Base-by-base conservation (phyloP, 371 early-diverging fungal genomes). In the Apophysomyces trapeziformis region DNA sequence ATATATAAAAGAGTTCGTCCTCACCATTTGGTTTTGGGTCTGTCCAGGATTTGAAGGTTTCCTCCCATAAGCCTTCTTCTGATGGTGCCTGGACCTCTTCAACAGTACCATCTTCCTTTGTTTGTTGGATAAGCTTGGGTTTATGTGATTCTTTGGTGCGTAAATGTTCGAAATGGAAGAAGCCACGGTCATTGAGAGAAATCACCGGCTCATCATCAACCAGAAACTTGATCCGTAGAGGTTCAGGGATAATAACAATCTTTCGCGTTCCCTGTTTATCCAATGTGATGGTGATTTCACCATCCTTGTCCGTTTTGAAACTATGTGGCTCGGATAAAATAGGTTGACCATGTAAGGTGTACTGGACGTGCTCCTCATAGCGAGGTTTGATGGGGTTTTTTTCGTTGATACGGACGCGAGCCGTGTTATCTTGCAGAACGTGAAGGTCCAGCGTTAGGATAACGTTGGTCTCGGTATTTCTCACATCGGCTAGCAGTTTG, bases 11-110 rank as follows among this genome's bases (percentile, higher is more conserved):
- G 59, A 8, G 8, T 21, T 16, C n/a, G 9, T 43, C 18, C 61
- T 44, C 79, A 90, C 92, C 99, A 71, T 90, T 82, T 1, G 97
- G 97, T 77, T 97, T 98, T 38, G 89, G 83, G 75, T 99, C 99
- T 4, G 87, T 88, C 83, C 90, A 90, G 0, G 90, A 84, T 63
- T 89, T 90, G 79, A 96, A 99, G 11, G 83, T 78, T 73, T 99
- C 99, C 65, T 93, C 91, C 94, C 96, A 95, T 59, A 87, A 62
- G 64, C 87, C 93, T 32, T 67, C 66, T 58, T 92, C 92, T 26
- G 85, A 85, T 16, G 70, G 68, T 21, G 75, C 71, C 68, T 84
- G 71, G 39, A 86, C 85, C 11, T 70, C 64, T 54, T 79, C 75
- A 18, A 80, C 59, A 2, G 75, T 70, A 18, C 73, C 82, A 12